These are phyloP conservation scores for Magnusiomyces tetraspermus DNA, from an alignment of 1,139 yeast genomes.

Conservation along the genomic window DNA sequence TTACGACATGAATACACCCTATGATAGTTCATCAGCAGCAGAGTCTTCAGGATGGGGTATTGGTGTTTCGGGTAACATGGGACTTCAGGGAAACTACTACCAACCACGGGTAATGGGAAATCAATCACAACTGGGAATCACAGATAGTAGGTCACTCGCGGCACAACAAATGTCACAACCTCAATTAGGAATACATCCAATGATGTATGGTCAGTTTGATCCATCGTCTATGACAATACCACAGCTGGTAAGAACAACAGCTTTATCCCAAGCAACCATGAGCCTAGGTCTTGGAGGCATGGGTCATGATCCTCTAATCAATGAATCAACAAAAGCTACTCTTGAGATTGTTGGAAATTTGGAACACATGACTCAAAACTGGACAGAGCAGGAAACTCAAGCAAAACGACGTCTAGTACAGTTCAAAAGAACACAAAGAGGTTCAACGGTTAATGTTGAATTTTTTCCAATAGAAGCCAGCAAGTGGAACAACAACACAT, in stretches of 20 bases:
- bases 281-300: slow-evolving; percentile 20
- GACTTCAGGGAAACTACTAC: not conserved
- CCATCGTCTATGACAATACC: slow-evolving; percentile 17
- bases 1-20: not conserved
- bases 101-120: not conserved
- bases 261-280: slow-evolving; percentile 26
- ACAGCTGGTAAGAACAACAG: slow-evolving; percentile 26
- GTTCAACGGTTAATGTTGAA: slow-evolving; percentile 28
- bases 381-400: slow-evolving; percentile 30
- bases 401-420: slow-evolving; percentile 30
- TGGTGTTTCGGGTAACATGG: not conserved
- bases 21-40: not conserved
- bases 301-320: slow-evolving; percentile 15
- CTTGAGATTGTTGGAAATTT: slow-evolving; percentile 31
- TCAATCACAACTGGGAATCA: not conserved
- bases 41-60: slow-evolving; percentile 2
- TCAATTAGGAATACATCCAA: slow-evolving; percentile 9
- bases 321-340: slow-evolving; percentile 23
- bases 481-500: slow-evolving; percentile 26
- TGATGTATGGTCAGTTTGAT: slow-evolving; percentile 8
- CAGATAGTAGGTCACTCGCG: not conserved
- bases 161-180: slow-evolving; percentile 6
- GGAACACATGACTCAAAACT: slow-evolving; percentile 27
- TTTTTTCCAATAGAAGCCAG: slow-evolving; percentile 30
- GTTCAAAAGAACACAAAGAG: slow-evolving; percentile 31